Evolutionary conservation across 192 early-diverging fungal genomes (phyloP).

Genomic region (Pilobolus umbonatus): DNA sequence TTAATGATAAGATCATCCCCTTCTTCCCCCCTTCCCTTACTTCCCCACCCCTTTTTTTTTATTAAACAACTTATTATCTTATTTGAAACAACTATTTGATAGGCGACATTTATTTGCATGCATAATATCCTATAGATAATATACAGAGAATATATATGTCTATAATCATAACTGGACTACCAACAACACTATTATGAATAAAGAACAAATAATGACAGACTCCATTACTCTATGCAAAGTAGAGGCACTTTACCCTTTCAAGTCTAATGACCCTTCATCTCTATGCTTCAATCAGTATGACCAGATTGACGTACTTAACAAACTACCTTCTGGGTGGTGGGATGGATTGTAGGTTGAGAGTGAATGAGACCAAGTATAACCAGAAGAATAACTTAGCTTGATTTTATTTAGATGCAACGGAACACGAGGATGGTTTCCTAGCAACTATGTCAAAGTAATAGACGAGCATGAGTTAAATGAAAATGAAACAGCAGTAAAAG

Average conservation of each 20-base stretch:
- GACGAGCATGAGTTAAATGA: not conserved
- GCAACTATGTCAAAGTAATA: slow-evolving; percentile 72
- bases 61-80: too few relatives aligned
- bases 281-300: slow-evolving; percentile 84
- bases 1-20: too few relatives aligned
- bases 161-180: too few relatives aligned
- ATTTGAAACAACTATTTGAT: not conserved
- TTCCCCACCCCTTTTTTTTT: not conserved
- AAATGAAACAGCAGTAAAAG: not conserved
- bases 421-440: slow-evolving; percentile 87
- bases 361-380: too few relatives aligned
- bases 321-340: slow-evolving; percentile 96
- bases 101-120: not conserved
- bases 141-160: not conserved
- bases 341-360: slow-evolving; percentile 79
- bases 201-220: not conserved
- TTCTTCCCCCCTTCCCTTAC: not conserved
- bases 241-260: slow-evolving; percentile 86
- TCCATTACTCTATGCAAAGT: slow-evolving; percentile 35
- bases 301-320: slow-evolving; percentile 85
- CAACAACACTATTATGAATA: too few relatives aligned
- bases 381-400: too few relatives aligned
- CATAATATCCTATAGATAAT: not conserved
- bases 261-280: slow-evolving; percentile 70
- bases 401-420: slow-evolving; percentile 41